Evolutionary conservation across 352 stramenopile genomes (phyloP).

Genomic region (Pythium volutum): DNA sequence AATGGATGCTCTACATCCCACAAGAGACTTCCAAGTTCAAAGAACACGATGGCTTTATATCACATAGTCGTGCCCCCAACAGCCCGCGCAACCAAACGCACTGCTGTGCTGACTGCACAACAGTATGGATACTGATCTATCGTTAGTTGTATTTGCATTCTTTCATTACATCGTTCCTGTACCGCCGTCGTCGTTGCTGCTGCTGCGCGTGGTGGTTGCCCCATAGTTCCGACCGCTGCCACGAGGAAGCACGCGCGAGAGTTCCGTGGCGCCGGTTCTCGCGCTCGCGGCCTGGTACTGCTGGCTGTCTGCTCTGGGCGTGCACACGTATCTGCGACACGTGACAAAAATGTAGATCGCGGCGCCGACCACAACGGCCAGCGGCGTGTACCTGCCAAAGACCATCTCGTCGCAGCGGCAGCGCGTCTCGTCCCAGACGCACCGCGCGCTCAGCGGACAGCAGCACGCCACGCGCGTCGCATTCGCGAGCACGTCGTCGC

Average conservation of each 20-base stretch:
- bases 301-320: not conserved
- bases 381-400: conserved; percentile 5
- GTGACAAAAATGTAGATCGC: not conserved
- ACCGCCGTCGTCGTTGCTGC: too few relatives aligned
- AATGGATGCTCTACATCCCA: too few relatives aligned
- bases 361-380: not conserved
- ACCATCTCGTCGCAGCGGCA: conserved; percentile 9
- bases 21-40: too few relatives aligned
- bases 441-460: conserved; percentile 2
- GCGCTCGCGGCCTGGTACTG: not conserved
- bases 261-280: not conserved
- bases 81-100: too few relatives aligned
- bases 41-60: too few relatives aligned
- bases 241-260: not conserved
- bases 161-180: too few relatives aligned
- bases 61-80: too few relatives aligned
- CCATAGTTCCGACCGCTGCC: not conserved
- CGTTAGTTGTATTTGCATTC: too few relatives aligned
- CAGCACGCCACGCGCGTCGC: not conserved
- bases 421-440: not conserved
- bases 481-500: not conserved
- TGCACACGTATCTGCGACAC: not conserved
- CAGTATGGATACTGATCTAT: too few relatives aligned
- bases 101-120: too few relatives aligned
- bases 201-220: too few relatives aligned